Percentiles rank a stretch among this genome's conserved stretches.
phyloP scores from a whole-genome alignment of 305 asterid genomes.

The Andrographis paniculata region DNA sequence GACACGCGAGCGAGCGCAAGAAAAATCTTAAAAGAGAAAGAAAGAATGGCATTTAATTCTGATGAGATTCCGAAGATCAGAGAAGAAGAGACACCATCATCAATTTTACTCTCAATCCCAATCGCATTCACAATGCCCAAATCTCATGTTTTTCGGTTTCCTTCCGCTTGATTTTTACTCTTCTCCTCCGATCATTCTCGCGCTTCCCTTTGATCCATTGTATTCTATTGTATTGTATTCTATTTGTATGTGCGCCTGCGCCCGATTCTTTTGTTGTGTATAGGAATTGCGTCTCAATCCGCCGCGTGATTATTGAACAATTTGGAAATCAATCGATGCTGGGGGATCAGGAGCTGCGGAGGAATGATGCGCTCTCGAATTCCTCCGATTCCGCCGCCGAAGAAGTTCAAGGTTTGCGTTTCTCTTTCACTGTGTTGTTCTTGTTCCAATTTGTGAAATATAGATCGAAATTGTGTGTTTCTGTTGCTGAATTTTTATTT shows the following conservation, averaged over 20 bases:
- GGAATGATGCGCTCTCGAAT: constrained; percentile 21
- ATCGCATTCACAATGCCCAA: not conserved
- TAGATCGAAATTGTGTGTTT: not conserved
- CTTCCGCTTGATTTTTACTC: constrained; percentile 15
- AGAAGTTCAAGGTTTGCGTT: constrained; percentile 27
- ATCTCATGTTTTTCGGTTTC: constrained; percentile 24
- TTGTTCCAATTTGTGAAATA: not conserved
- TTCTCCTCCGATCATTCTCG: too few relatives aligned
- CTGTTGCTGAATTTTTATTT: not conserved
- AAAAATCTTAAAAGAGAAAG: not conserved
- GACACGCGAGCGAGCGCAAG: not conserved
- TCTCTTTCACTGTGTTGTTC: too few relatives aligned
- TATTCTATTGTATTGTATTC: constrained; percentile 21
- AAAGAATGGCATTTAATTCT: not conserved
- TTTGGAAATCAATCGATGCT: constrained; percentile 24
- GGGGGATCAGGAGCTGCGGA: constrained; percentile 31
- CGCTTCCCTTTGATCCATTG: constrained; percentile 17
- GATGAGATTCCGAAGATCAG: not conserved
- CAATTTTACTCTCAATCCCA: too few relatives aligned
- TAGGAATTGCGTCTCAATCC: constrained; percentile 6
- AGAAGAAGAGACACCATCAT: not conserved
- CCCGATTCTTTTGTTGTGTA: not conserved
- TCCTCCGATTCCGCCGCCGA: constrained; percentile 20
- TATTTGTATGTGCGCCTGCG: not conserved
- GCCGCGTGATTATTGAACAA: not conserved